Percentiles rank a stretch among this genome's conserved stretches.
phyloP scores from a whole-genome alignment of 1,139 yeast species.

The Fermentozyma sake region DNA sequence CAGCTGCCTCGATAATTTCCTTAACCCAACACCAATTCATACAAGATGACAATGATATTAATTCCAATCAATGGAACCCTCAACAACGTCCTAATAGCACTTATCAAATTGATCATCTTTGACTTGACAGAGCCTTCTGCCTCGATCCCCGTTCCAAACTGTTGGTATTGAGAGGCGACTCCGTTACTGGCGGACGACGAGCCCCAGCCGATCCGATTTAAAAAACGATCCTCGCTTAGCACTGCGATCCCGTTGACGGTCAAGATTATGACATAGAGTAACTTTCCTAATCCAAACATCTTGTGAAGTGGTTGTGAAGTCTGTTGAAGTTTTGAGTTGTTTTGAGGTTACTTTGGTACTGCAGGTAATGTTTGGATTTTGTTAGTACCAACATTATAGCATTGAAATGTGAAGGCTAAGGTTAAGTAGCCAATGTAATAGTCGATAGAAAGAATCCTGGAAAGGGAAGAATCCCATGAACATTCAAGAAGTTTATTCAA shows the following conservation, averaged over 20 bases:
- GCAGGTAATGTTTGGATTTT: too few species aligned
- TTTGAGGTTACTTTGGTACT: background rate
- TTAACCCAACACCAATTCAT: conserved; percentile 72
- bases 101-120: conserved; percentile 58
- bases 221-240: conserved; percentile 75
- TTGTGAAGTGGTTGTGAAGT: background rate
- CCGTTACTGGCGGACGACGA: conserved; percentile 17
- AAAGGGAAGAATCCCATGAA: too few species aligned
- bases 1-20: too few species aligned
- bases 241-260: conserved; percentile 76
- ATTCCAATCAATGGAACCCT: conserved; percentile 71
- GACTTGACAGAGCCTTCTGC: conserved; percentile 47
- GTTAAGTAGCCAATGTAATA: too few species aligned
- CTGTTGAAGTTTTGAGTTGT: too few species aligned
- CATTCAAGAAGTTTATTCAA: too few species aligned
- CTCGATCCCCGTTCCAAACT: conserved; percentile 20
- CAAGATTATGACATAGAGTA: conserved; percentile 63
- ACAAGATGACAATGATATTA: conserved; percentile 62
- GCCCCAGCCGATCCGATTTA: conserved; percentile 58
- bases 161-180: conserved; percentile 21
- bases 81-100: conserved; percentile 71
- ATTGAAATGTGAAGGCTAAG: too few species aligned
- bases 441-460: too few species aligned
- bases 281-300: conserved; percentile 70
- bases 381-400: too few species aligned